Evolutionary conservation across 1,284 basidiomycete species (phyloP).

Genomic region (Ustilago bromivora): DNA sequence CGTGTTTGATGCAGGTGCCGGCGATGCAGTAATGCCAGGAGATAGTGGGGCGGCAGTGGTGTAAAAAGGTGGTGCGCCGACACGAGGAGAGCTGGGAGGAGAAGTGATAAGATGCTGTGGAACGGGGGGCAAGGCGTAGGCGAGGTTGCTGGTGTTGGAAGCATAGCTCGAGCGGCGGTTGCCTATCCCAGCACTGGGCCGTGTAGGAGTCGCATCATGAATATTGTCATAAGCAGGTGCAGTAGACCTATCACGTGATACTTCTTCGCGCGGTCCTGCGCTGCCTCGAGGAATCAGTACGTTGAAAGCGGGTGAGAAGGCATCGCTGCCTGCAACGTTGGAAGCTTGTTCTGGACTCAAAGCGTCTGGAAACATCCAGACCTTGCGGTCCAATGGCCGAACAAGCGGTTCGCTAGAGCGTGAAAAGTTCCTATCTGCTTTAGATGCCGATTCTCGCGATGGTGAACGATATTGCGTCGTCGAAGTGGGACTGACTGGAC

Average conservation of each 20-base stretch:
- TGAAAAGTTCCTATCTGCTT: slow-evolving; percentile 7
- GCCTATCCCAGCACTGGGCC: slow-evolving; percentile 18
- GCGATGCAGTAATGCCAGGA: slow-evolving; percentile 16
- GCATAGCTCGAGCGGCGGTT: slow-evolving; percentile 30
- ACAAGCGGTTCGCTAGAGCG: slow-evolving; percentile 40
- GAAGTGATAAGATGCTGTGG: slow-evolving; percentile 51
- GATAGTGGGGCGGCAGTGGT: slow-evolving; percentile 10
- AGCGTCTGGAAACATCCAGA: slow-evolving; percentile 47
- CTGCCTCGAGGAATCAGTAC: slow-evolving; percentile 28
- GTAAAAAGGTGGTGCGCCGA: slow-evolving; percentile 14
- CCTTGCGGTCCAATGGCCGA: slow-evolving; percentile 45
- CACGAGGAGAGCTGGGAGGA: slow-evolving; percentile 36
- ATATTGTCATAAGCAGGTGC: background rate
- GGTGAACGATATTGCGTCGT: slow-evolving; percentile 30
- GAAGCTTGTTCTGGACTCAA: slow-evolving; percentile 44
- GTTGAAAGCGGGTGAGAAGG: slow-evolving; percentile 48
- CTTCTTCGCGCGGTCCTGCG: slow-evolving; percentile 1
- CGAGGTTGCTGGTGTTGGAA: slow-evolving; percentile 14
- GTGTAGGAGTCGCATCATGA: slow-evolving; percentile 38
- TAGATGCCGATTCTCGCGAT: slow-evolving; percentile 22
- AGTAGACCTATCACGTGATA: background rate
- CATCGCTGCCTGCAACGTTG: slow-evolving; percentile 21
- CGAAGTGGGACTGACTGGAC: slow-evolving; percentile 23
- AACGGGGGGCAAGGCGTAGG: slow-evolving; percentile 40
- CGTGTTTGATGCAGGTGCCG: slow-evolving; percentile 6